Percentiles rank a stretch among this genome's conserved stretches.
Evolutionary conservation across 306 rosid species (phyloP).

Genomic region (Spatholobus suberectus): DNA sequence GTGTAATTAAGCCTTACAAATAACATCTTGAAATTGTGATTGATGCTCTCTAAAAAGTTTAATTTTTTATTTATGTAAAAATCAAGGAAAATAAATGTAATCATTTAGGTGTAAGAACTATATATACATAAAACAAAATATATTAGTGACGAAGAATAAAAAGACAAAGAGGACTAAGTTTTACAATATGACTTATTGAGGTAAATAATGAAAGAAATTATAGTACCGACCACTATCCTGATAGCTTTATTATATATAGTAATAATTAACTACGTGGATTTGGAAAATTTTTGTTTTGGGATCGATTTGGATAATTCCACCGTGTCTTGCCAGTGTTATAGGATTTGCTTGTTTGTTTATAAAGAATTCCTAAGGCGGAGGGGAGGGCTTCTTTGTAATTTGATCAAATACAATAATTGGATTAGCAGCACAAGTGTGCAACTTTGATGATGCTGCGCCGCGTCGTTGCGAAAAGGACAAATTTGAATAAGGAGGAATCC

Average conservation of each 20-base stretch:
- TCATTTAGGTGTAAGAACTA: too few relatives aligned
- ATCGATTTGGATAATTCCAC: background rate
- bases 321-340: background rate
- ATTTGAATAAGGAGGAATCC: background rate
- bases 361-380: background rate
- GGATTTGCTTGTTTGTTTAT: background rate
- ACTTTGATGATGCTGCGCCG: slow-evolving; percentile 1
- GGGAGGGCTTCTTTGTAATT: background rate
- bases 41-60: too few relatives aligned
- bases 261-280: background rate
- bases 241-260: background rate
- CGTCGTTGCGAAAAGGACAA: background rate
- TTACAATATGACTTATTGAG: background rate
- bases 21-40: too few relatives aligned
- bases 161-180: background rate
- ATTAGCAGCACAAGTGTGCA: background rate
- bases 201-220: background rate
- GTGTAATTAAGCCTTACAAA: too few relatives aligned
- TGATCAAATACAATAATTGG: background rate
- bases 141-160: background rate
- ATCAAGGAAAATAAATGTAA: background rate
- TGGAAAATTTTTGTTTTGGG: background rate
- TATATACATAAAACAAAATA: too few relatives aligned
- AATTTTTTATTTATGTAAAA: too few relatives aligned
- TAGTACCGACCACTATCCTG: background rate